A percentile compares a stretch with the other conserved stretches of the same genome.
These are phyloP conservation scores for Myxozyma vanderwaltii DNA, from an alignment of 805 yeast genomes.

Conservation along the genomic window DNA sequence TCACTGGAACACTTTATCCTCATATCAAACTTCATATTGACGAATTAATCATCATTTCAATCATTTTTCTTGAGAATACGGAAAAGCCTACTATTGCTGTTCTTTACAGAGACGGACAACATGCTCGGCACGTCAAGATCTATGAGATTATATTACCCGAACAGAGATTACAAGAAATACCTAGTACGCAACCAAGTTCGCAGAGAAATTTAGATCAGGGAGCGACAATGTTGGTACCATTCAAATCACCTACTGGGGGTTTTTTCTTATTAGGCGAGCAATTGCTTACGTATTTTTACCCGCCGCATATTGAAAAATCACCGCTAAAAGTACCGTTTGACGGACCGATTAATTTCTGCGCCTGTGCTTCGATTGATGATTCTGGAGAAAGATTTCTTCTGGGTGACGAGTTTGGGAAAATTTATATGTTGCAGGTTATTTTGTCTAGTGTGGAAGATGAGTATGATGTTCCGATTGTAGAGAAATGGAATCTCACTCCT, in stretches of 20 bases:
- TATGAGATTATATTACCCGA: constrained; percentile 23
- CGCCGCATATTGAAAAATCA: neutral
- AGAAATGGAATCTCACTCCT: constrained; percentile 14
- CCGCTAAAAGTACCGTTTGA: constrained; percentile 21
- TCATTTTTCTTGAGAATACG: constrained; percentile 17
- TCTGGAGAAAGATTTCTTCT: constrained; percentile 27
- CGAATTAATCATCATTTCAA: constrained; percentile 21
- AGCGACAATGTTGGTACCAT: constrained; percentile 23
- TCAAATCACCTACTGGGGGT: constrained; percentile 21
- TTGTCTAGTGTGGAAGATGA: neutral
- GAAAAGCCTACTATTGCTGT: constrained; percentile 29
- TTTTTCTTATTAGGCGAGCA: constrained; percentile 33
- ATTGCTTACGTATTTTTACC: constrained; percentile 20
- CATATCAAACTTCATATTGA: constrained; percentile 29
- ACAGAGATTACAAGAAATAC: constrained; percentile 11
- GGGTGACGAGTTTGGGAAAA: constrained; percentile 32
- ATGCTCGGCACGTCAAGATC: constrained; percentile 28
- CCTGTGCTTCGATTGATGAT: constrained; percentile 29
- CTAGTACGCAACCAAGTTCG: constrained; percentile 4
- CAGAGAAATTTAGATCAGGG: constrained; percentile 29
- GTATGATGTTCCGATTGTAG: neutral
- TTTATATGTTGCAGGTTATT: constrained; percentile 26
- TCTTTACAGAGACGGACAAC: constrained; percentile 27
- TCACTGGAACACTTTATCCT: constrained; percentile 14
- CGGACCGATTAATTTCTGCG: constrained; percentile 30